Evolutionary conservation across 2,329 filamentous ascomycete species (phyloP).

Genomic region (Chrysoporthe deuterocubensis): DNA sequence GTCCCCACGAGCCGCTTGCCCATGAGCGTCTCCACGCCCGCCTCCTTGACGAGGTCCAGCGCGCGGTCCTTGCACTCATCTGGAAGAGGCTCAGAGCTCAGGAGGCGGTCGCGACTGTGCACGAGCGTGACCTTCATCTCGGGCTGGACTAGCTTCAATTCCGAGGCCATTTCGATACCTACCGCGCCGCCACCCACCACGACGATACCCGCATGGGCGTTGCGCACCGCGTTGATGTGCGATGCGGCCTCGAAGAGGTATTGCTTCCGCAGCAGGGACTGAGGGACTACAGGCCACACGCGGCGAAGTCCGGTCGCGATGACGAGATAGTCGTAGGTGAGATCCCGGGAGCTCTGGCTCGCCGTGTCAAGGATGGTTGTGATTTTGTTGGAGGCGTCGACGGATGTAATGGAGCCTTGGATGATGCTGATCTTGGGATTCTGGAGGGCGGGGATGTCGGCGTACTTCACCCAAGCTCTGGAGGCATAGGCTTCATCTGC

Average conservation of each 20-base stretch:
- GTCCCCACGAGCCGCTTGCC: conserved; percentile 59
- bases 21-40: conserved; percentile 68
- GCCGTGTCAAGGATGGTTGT: conserved; percentile 58
- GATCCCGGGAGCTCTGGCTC: conserved; percentile 46
- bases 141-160: conserved; percentile 72
- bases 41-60: conserved; percentile 60
- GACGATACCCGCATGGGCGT: conserved; percentile 63
- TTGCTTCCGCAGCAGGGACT: conserved; percentile 62
- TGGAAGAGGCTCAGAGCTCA: conserved; percentile 74
- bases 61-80: conserved; percentile 69
- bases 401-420: conserved; percentile 64
- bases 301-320: conserved; percentile 72
- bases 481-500: conserved; percentile 65
- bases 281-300: conserved; percentile 74
- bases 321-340: conserved; percentile 76
- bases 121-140: conserved; percentile 70
- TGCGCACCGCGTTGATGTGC: conserved; percentile 59
- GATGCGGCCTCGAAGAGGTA: conserved; percentile 66
- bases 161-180: conserved; percentile 80
- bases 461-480: conserved; percentile 72
- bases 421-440: conserved; percentile 64
- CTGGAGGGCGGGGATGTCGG: conserved; percentile 69
- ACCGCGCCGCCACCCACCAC: conserved; percentile 78
- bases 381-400: conserved; percentile 64
- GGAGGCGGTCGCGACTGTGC: conserved; percentile 71